Evolutionary conservation across 805 yeast genomes (phyloP), one percentile per base, ranked within the genome.

Genomic region (Zygotorulaspora florentina): DNA sequence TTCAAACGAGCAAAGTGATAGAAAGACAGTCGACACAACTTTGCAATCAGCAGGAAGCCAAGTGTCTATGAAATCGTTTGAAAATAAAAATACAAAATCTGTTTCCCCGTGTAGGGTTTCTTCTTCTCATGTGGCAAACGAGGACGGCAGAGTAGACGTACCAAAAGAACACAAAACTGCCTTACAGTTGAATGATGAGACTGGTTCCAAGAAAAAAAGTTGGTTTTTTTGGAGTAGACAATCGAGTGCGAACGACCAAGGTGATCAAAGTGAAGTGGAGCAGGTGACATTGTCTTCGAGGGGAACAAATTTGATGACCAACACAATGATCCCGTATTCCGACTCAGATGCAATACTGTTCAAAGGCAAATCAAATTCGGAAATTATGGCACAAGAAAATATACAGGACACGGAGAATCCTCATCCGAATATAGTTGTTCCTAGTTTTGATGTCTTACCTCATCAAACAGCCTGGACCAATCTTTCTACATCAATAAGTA

Each of bases 401-500:
- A 35, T 34, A 30, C 47, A 35, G 39, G 39, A 36, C 16, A 43
- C 40, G 12, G 58, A 53, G 15, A 47, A 43, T n/a, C 57, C 51
- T 36, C 46, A 44, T 17, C 61, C 61, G 1, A 65, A 65, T 42
- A 55, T 64, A 23, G 55, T 65, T 7, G 64, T 61, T 2, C 69
- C 69, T 3, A 41, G 43, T 34, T 61, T 65, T 41, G 62, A 64
- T 8, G 47, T 59, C 8, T 35, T 65, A 16, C 69, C 69, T 1
- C 45, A 50, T 25, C 50, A 50, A 28, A 51, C 59, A 1, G 30
- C 57, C 8, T 58, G 65, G 61, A 54, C 53, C 12, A 52, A 60
- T 8, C 12, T 64, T n/a, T 42, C 55, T 9, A 40, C 48, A 1
- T 45, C 56, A 3, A 16, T 55, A 6, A 46, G 42, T 12, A 36